Base-by-base conservation (phyloP, 495 filamentous ascomycete species). In the Penicillium waksmanii region DNA sequence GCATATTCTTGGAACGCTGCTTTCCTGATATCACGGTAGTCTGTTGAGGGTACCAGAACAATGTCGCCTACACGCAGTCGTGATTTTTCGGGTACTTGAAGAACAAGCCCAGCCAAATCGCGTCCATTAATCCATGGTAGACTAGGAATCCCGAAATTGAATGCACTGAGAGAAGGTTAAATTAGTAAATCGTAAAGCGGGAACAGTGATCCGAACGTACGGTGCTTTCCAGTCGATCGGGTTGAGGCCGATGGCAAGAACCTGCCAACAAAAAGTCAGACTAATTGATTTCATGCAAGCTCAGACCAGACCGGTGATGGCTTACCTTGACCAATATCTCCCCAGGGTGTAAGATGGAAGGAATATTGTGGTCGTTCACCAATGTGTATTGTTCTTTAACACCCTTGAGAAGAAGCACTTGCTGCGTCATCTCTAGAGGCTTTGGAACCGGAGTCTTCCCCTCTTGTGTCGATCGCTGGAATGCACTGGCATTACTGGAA, bases 191-290 rank as follows among this genome's bases (percentile, higher is more conserved):
- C 3, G 36, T 27, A 31, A 10, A 6, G 5, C n/a, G 11, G 5
- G 27, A 36, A 27, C 3, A 12, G 31, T 13, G 17, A 18, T 27
- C 25, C 12, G 38, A 42, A 79, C 79, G 35, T 77, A 88, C 85
- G 85, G 85, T 63, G 79, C 83, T 73, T 90, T 90, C 88, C 88
- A 90, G 67, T 91, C 88, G 49, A 89, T 82, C 3, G 87, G 88
- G 69, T 89, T 90, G 51, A 91, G 70, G 3, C 87, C 88, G 70
- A 89, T 82, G 9, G 81, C 83, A 34, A 79, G 61, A 9, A 80
- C 71, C 77, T 80, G 55, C 10, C 8, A 23, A 43, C 15, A 2
- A 48, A 25, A 13, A 2, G 34, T 68, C 18, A 70, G 38, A 34
- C 31, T 27, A n/a, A 21, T n/a, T 2, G 17, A n/a, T 13, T 15